Evolutionary conservation across 352 stramenopile species (phyloP).

Genomic region (Pythium plurisporium): DNA sequence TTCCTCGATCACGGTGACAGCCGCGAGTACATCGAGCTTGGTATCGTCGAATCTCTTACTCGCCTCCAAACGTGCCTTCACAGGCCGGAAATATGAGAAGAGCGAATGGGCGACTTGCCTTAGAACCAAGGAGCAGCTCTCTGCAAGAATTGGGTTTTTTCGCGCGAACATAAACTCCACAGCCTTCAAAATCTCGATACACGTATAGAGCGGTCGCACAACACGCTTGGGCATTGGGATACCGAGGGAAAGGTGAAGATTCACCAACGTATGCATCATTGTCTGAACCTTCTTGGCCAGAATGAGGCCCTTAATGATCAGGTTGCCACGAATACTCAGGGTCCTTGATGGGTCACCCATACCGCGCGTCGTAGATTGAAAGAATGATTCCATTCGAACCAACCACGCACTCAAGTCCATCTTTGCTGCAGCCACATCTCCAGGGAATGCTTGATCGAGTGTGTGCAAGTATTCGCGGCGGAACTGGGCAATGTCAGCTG

Average conservation of each 20-base stretch:
- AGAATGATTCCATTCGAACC: slow-evolving; percentile 86
- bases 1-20: slow-evolving; percentile 82
- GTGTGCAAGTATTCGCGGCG: slow-evolving; percentile 73
- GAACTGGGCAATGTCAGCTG: slow-evolving; percentile 69
- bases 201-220: slow-evolving; percentile 83
- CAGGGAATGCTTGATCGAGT: slow-evolving; percentile 76
- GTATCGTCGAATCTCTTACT: slow-evolving; percentile 87
- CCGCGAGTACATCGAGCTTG: slow-evolving; percentile 78
- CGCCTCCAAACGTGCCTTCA: slow-evolving; percentile 79
- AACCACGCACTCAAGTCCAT: slow-evolving; percentile 83
- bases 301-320: slow-evolving; percentile 91
- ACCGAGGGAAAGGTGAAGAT: slow-evolving; percentile 82
- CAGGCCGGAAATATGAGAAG: slow-evolving; percentile 73
- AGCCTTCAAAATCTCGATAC: slow-evolving; percentile 89
- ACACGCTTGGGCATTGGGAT: slow-evolving; percentile 85
- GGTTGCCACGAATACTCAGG: slow-evolving; percentile 74
- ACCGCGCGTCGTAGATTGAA: slow-evolving; percentile 74
- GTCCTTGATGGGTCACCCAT: slow-evolving; percentile 69
- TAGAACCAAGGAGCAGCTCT: slow-evolving; percentile 69
- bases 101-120: slow-evolving; percentile 77
- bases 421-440: slow-evolving; percentile 71
- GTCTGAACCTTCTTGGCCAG: slow-evolving; percentile 86
- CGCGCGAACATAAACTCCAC: slow-evolving; percentile 92
- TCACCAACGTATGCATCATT: slow-evolving; percentile 88
- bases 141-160: slow-evolving; percentile 78